Percentiles rank a stretch among this genome's conserved stretches.
These are phyloP conservation scores for Poa pratensis DNA, from an alignment of 176 grass and related monocot genomes.

Conservation along the genomic window DNA sequence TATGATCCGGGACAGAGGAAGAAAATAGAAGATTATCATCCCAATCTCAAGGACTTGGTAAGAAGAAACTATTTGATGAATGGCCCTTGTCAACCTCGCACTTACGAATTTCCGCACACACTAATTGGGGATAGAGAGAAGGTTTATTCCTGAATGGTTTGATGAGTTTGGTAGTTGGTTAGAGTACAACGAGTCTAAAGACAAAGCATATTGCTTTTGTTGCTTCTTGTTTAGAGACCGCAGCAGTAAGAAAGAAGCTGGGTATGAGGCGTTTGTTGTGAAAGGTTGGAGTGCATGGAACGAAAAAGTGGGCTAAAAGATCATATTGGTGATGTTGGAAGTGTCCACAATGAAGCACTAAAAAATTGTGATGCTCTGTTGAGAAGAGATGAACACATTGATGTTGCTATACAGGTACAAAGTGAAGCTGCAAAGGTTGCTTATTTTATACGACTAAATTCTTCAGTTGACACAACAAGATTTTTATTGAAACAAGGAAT, in stretches of 20 bases:
- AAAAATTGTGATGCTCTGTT: neutral
- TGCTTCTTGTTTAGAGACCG: neutral
- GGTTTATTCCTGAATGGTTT: too few species aligned
- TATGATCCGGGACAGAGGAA: neutral
- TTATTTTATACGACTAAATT: neutral
- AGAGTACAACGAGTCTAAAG: too few species aligned
- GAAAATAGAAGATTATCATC: neutral
- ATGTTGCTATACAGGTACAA: neutral
- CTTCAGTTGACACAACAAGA: neutral
- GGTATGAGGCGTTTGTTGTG: too few species aligned
- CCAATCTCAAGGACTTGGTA: neutral
- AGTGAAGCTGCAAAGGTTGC: neutral
- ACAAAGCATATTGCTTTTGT: slow-evolving; percentile 1
- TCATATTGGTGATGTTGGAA: neutral
- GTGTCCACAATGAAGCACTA: neutral
- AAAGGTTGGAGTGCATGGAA: neutral
- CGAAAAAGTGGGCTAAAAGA: neutral
- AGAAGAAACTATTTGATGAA: slow-evolving; percentile 19
- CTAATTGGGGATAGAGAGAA: neutral
- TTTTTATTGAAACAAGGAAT: too few species aligned
- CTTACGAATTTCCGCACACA: neutral
- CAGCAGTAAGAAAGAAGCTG: too few species aligned
- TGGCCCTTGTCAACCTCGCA: neutral
- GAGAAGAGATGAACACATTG: neutral
- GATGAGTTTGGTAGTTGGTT: too few species aligned